Conservation (phyloP, 352 stramenopile genomes). For the Plasmopara viticola region DNA sequence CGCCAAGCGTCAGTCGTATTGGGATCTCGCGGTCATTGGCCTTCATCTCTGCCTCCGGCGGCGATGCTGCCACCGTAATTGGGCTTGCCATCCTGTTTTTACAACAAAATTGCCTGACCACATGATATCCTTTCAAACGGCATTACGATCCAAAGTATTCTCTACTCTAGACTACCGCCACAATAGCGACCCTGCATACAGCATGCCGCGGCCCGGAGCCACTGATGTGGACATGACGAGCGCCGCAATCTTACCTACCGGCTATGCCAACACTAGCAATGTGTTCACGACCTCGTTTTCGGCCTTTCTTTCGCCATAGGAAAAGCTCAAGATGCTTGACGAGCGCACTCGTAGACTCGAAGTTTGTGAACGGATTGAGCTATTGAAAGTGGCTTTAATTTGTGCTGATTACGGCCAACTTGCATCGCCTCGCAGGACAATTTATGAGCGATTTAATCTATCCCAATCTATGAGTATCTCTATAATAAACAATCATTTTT, state of each 20-base stretch:
- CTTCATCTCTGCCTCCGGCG: conserved; percentile 14
- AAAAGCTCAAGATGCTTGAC: conserved; percentile 61
- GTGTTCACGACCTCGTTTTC: not conserved
- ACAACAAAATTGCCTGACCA: not conserved
- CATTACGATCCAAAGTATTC: conserved; percentile 13
- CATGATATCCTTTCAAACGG: not conserved
- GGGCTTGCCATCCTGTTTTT: conserved; percentile 5
- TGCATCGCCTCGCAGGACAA: conserved; percentile 95
- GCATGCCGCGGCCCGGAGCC: conserved; percentile 22
- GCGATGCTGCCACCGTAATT: conserved; percentile 1
- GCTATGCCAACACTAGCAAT: conserved; percentile 9
- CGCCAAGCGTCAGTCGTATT: conserved; percentile 51
- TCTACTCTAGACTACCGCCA: conserved; percentile 4
- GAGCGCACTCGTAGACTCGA: conserved; percentile 83
- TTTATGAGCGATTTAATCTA: conserved; percentile 94
- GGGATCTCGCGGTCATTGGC: conserved; percentile 46
- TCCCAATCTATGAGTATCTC: conserved; percentile 94
- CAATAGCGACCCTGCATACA: conserved; percentile 10
- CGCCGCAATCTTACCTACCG: conserved; percentile 7
- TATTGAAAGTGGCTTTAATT: conserved; percentile 96
- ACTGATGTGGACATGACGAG: conserved; percentile 25
- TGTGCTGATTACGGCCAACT: conserved; percentile 96
- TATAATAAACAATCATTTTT: conserved; percentile 97
- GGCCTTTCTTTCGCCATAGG: conserved; percentile 30
- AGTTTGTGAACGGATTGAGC: conserved; percentile 97